Evolutionary conservation across 257 asterid species (phyloP), one percentile per base, ranked within the genome.

Genomic region (Lantana camara): DNA sequence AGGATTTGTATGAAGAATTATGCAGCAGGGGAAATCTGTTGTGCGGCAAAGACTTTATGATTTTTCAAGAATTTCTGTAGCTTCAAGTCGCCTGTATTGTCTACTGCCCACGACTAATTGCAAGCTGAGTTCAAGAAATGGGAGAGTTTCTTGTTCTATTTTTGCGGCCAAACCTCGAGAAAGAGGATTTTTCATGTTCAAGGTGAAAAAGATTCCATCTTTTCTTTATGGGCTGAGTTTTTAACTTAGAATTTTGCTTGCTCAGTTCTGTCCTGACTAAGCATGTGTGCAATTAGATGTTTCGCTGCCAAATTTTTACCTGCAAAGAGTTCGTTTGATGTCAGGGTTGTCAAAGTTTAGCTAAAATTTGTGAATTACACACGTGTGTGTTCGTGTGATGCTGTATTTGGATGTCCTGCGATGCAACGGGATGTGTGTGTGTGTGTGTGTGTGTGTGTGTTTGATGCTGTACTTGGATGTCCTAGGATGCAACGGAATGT

Each of bases 1-100:
- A 13, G 20, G 48, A 38, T n/a, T 16, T 64, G 54, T 38, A 16
- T 40, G 58, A 50, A 72, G 66, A 21, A 73, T 73, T n/a, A n/a
- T n/a, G n/a, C n/a, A n/a, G 77, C 73, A 30, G 65, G 69, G 55
- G 34, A 66, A 67, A 34, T 73, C 54, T 23, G 52, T 60, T 29
- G 73, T 6, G 60, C 42, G 48, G 35, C 68, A 60, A 30, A 54
- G 22, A 0, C 11, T 5, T 34, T 45, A 8, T 53, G 66, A 45
- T 35, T 15, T 66, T 34, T 59, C 69, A 4, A 52, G 60, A 66
- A 60, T 66, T 17, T 30, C n/a, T 32, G 16, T 15, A 15, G 60
- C 47, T 24, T 73, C 73, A 66, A 51, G 9, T 45, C 47, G 72
- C n/a, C 38, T 19, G 30, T 44, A 35, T 44, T 4, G n/a, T 72